These are phyloP conservation scores for Edaphochlamys debaryana DNA, from an alignment of 139 green algal genomes.

Conservation along the genomic window DNA sequence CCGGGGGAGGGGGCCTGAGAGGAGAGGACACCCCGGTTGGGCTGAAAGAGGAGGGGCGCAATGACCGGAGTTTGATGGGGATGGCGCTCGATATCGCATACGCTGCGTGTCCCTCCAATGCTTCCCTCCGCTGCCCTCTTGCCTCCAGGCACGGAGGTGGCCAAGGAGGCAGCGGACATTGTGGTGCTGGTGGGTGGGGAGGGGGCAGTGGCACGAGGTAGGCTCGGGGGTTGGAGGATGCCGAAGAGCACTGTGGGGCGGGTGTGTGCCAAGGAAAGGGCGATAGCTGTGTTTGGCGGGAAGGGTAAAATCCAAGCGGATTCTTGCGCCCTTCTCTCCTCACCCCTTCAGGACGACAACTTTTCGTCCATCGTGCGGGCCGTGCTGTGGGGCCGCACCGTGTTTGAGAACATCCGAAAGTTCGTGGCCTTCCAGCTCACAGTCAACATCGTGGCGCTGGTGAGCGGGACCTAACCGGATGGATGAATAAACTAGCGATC, in stretches of 20 bases:
- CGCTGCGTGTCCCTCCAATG: too few species aligned
- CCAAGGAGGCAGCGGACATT: conserved; percentile 98
- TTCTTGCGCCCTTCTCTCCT: too few species aligned
- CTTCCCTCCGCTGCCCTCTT: background rate
- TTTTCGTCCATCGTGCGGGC: conserved; percentile 88
- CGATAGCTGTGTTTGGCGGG: too few species aligned
- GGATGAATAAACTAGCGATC: too few species aligned
- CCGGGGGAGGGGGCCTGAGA: background rate
- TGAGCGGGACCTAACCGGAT: background rate
- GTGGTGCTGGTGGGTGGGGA: conserved; percentile 85
- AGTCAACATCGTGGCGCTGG: conserved; percentile 67
- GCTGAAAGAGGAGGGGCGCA: background rate
- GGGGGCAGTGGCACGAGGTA: too few species aligned
- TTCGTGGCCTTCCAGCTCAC: conserved; percentile 94
- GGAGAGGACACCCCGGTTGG: too few species aligned
- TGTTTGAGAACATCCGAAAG: conserved; percentile 85
- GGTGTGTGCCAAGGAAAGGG: too few species aligned
- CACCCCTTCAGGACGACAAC: conserved; percentile 81
- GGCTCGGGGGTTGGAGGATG: too few species aligned
- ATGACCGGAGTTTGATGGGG: too few species aligned
- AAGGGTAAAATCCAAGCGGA: too few species aligned
- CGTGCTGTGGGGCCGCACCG: conserved; percentile 89
- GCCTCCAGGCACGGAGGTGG: conserved; percentile 74
- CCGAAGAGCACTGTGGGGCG: too few species aligned
- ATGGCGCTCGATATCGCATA: too few species aligned